Evolutionary conservation across 257 asterid genomes (phyloP), one percentile per base, ranked within the genome.

Genomic region (Penstemon newberryi): DNA sequence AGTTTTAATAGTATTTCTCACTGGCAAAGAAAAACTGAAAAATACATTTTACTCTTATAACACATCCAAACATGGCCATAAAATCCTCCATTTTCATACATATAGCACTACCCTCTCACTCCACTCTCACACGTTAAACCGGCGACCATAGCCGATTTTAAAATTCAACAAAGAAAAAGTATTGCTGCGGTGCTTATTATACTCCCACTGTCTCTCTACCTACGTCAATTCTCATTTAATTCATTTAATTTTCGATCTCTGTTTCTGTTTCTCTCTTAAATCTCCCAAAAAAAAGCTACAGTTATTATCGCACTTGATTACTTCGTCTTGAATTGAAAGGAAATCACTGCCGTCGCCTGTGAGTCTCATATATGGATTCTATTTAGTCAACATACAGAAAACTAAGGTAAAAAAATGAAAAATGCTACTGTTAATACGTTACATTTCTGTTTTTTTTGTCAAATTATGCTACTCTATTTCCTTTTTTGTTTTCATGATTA

Each of bases 341-440:
- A 42, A 25, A 65, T 25, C 73, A 43, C 83, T 70, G 81, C 79
- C 69, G 40, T 67, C 38, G 3, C 74, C 43, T 51, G 69, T 70
- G 52, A 54, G 51, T 66, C 73, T 60, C 57, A 40, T 43, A 39
- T 33, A 44, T 65, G 15, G 59, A 4, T 44, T 39, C 51, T 36
- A 19, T 47, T 62, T 56, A 7, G 66, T 44, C 60, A 40, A 56
- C 61, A 3, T 39, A 40, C 66, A 11, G 53, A 63, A 15, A 57
- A 82, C 76, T 79, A 49, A 42, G 58, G 18, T n/a, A 15, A 15
- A 15, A 15, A 15, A 15, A 15, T 15, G 18, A 15, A 15, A 15
- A 15, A 39, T 40, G 36, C 59, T 63, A 58, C 11, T 52, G 53
- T 59, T 46, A 47, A 61, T 43, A 44, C 73, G 68, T 61, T 60